Base-by-base conservation (phyloP, 2,329 filamentous ascomycete species). In the Daldinia eschscholtzii region DNA sequence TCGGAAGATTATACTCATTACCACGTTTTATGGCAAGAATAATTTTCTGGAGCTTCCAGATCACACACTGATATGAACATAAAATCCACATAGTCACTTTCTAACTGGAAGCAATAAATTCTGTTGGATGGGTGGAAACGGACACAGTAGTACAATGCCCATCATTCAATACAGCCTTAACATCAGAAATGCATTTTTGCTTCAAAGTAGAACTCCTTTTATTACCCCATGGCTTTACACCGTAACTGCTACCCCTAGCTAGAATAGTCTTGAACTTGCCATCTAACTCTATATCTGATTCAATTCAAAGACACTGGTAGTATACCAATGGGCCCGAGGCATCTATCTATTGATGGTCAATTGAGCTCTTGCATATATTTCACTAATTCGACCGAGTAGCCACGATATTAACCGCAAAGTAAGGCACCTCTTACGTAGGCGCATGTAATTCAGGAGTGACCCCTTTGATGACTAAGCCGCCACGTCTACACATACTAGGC, bases 391-490 rank as follows among this genome's bases (percentile, higher is more conserved):
- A 23, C 20, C 20, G 20, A 23, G 20, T 23, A 23, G 20, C 20
- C 20, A 23, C 20, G 2, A 23, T 23, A 23, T 23, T 23, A 23
- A 23, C 20, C 20, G 2, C 20, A 23, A 23, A 23, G 20, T 23
- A 1, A 23, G 20, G 20, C 20, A 23, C 20, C 20, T 23, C 20
- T 23, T 20, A 44, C 41, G 2, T 20, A 44, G 42, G 20, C 28
- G 6, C 7, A 35, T 35, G 33, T 35, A n/a, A 57, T 57, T 60
- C 56, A 65, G 61, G 65, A 42, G 65, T 68, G 65, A 64, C 65
- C 65, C 65, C 65, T 64, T 64, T 68, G 57, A 64, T 68, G 65
- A 68, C 65, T 68, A 68, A 68, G 42, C 61, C 7, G 6, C 6
- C 1, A 9, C 33, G 6, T 9, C 6, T 42, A 23, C 39, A 18